These are phyloP conservation scores for Pinus taeda DNA, from an alignment of 75 land plant species.

Conservation along the genomic window DNA sequence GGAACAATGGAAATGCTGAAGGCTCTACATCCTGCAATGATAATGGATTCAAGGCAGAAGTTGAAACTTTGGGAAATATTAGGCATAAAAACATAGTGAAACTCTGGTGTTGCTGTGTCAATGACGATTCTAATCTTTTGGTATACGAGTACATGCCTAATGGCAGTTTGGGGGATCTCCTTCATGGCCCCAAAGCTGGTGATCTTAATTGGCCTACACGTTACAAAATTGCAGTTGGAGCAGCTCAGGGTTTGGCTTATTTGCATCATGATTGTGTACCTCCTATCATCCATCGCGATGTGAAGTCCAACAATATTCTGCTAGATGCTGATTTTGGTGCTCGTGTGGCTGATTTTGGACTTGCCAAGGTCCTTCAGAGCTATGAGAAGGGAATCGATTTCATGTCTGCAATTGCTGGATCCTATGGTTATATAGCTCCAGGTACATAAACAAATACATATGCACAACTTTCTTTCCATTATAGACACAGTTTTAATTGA, in stretches of 20 bases:
- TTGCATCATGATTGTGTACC: conserved; percentile 89
- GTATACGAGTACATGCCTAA: conserved; percentile 92
- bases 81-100: conserved; percentile 90
- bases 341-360: conserved; percentile 77
- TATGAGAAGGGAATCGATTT: conserved; percentile 24
- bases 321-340: conserved; percentile 64
- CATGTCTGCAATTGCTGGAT: conserved; percentile 87
- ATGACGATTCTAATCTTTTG: conserved; percentile 58
- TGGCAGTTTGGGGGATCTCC: conserved; percentile 87
- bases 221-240: conserved; percentile 70
- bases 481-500: background rate
- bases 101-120: conserved; percentile 69
- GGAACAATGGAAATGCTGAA: conserved; percentile 1
- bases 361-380: conserved; percentile 49
- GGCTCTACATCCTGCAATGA: conserved; percentile 54
- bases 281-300: conserved; percentile 78
- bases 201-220: conserved; percentile 69
- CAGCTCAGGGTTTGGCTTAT: conserved; percentile 81
- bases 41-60: conserved; percentile 72
- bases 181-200: conserved; percentile 51
- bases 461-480: background rate
- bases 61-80: conserved; percentile 74
- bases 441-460: conserved; percentile 22
- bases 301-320: conserved; percentile 83
- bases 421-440: conserved; percentile 94